Percentiles rank a stretch among this genome's conserved stretches.
These are phyloP conservation scores for Trichoderma oligosporum DNA, from an alignment of 2,329 filamentous ascomycete species.

Conservation along the genomic window DNA sequence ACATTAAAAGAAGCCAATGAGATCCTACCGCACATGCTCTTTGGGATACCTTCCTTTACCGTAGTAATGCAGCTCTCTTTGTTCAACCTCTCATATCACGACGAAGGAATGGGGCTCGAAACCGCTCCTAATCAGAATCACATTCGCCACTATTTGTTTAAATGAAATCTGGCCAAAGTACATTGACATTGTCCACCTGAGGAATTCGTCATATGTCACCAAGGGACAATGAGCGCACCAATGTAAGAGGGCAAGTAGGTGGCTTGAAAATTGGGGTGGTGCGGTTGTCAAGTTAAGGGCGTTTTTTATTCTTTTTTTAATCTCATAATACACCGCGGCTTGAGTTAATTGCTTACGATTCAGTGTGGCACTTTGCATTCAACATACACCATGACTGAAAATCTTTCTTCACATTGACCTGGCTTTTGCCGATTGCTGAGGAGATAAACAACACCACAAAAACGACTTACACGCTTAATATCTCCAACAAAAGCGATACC, in stretches of 20 bases:
- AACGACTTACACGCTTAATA: constrained; percentile 36
- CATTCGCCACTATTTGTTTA: too few relatives aligned
- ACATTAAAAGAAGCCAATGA: background rate
- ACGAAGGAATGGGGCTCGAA: background rate
- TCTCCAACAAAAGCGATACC: constrained; percentile 45
- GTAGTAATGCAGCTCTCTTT: background rate
- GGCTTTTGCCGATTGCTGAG: too few relatives aligned
- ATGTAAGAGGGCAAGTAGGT: background rate
- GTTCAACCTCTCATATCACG: background rate
- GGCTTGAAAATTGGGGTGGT: constrained; percentile 11
- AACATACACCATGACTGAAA: too few relatives aligned
- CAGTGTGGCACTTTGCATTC: background rate
- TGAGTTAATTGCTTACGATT: background rate
- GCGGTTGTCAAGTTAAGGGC: constrained; percentile 1
- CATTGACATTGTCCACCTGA: too few relatives aligned
- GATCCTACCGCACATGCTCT: background rate
- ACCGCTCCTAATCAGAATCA: background rate
- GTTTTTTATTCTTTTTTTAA: too few relatives aligned
- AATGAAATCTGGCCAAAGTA: too few relatives aligned
- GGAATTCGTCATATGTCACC: too few relatives aligned
- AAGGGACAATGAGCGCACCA: background rate
- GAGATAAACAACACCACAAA: background rate
- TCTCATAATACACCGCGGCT: background rate
- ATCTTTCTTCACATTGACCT: too few relatives aligned
- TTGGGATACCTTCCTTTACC: background rate